These are phyloP conservation scores for Abrus pulchellus DNA, from an alignment of 306 rosid genomes.

Conservation along the genomic window DNA sequence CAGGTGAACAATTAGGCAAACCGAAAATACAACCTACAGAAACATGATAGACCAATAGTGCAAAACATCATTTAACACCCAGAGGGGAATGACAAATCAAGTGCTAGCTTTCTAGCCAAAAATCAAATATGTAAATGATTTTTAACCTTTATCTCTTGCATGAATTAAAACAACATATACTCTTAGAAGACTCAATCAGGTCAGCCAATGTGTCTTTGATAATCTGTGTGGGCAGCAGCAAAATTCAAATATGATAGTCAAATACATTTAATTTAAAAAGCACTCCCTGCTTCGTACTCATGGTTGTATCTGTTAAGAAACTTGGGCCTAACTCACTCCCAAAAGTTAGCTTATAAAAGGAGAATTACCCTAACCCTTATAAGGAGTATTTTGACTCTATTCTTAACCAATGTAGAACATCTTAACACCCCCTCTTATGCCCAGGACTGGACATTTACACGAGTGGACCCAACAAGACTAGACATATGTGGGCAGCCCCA, in stretches of 20 bases:
- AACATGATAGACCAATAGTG: slow-evolving; percentile 21
- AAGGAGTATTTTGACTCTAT: too few species aligned
- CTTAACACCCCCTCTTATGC: too few species aligned
- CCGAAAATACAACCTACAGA: slow-evolving; percentile 15
- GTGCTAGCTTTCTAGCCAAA: slow-evolving; percentile 23
- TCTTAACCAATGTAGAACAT: too few species aligned
- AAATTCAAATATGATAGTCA: slow-evolving; percentile 11
- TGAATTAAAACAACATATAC: background rate
- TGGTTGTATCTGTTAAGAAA: background rate
- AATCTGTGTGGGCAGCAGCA: background rate
- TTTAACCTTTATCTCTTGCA: background rate
- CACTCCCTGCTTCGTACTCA: background rate
- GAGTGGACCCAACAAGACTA: too few species aligned
- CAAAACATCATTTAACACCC: slow-evolving; percentile 2
- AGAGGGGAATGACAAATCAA: slow-evolving; percentile 14
- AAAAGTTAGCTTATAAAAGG: too few species aligned
- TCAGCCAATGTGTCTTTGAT: slow-evolving; percentile 3
- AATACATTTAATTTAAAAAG: background rate
- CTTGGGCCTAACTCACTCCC: too few species aligned
- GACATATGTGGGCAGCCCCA: too few species aligned
- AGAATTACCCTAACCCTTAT: too few species aligned
- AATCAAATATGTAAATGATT: background rate
- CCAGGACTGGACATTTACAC: too few species aligned
- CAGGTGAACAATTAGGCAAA: slow-evolving; percentile 48
- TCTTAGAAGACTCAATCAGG: background rate